A percentile compares a stretch with the other conserved stretches of the same genome.
These are phyloP conservation scores for Moesziomyces aphidis DNA, from an alignment of 1,284 basidiomycete species.

Conservation along the genomic window DNA sequence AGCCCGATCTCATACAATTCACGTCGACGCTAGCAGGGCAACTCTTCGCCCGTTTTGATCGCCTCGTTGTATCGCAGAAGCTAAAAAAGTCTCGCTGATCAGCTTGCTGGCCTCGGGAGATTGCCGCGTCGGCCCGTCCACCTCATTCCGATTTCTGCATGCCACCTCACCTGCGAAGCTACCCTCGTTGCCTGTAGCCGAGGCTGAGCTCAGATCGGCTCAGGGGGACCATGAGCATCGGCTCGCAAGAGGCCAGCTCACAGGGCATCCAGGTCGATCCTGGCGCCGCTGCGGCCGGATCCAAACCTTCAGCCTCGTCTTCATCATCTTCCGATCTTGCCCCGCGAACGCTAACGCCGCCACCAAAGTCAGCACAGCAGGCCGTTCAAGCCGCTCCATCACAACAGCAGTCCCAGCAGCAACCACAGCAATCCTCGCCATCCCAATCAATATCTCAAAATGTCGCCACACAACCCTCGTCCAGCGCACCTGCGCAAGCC, in stretches of 20 bases:
- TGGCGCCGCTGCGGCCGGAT: constrained; percentile 48
- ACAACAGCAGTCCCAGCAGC: constrained; percentile 30
- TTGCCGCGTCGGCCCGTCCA: not conserved
- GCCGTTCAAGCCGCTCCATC: not conserved
- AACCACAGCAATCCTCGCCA: constrained; percentile 3
- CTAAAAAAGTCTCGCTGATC: not conserved
- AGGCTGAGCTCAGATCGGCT: constrained; percentile 39
- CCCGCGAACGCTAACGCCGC: constrained; percentile 21
- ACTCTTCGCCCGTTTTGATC: no score
- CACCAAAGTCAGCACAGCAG: constrained; percentile 6
- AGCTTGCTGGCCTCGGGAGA: not conserved
- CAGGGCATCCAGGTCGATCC: constrained; percentile 45
- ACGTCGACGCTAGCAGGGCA: no score
- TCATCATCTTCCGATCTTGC: not conserved
- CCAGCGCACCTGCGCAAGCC: not conserved
- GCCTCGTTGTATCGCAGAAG: no score
- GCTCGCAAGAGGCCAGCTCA: constrained; percentile 33
- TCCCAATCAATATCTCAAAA: not conserved
- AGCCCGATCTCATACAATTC: no score
- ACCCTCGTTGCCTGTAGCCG: constrained; percentile 1
- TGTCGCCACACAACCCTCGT: not conserved
- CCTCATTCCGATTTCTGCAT: constrained; percentile 20
- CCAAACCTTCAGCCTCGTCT: constrained; percentile 25
- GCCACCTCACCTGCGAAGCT: constrained; percentile 12
- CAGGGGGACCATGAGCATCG: constrained; percentile 53